Percentiles rank a stretch among this genome's conserved stretches.
Evolutionary conservation across 441 rosid species (phyloP).

Genomic region (Arabidopsis hybrid): DNA sequence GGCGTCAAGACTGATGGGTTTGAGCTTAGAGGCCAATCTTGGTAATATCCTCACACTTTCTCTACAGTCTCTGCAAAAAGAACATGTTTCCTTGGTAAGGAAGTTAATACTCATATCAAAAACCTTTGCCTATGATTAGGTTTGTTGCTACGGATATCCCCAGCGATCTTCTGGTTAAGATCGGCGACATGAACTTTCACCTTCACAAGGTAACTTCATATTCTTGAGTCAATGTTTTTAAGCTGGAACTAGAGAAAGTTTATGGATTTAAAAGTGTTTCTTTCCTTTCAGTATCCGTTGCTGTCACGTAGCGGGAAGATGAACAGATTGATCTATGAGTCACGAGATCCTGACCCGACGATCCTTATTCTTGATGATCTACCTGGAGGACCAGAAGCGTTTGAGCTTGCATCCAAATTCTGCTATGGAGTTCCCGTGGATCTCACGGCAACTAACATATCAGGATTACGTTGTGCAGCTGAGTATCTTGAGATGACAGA

Average conservation of each 20-base stretch:
- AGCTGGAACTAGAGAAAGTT: constrained; percentile 3
- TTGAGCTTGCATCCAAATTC: constrained; percentile 92
- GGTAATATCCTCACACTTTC: constrained; percentile 53
- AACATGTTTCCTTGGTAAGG: constrained; percentile 23
- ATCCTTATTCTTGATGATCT: constrained; percentile 72
- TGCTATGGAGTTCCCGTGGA: constrained; percentile 95
- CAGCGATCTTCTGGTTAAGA: constrained; percentile 79
- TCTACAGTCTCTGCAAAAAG: not conserved
- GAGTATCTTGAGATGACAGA: constrained; percentile 99
- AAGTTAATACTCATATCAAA: constrained; percentile 21
- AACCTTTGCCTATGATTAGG: constrained; percentile 52
- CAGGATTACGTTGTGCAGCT: constrained; percentile 87
- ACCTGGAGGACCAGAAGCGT: constrained; percentile 90
- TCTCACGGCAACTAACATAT: constrained; percentile 87
- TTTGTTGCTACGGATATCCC: constrained; percentile 92
- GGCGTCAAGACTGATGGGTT: constrained; percentile 84
- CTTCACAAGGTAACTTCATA: constrained; percentile 81
- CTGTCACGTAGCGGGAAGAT: constrained; percentile 94
- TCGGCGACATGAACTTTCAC: constrained; percentile 79
- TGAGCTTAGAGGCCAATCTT: constrained; percentile 87
- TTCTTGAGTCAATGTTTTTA: constrained; percentile 20
- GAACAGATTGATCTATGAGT: constrained; percentile 83
- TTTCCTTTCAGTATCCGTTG: constrained; percentile 71
- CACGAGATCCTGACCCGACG: constrained; percentile 62
- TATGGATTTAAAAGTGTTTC: constrained; percentile 4